Evolutionary conservation across 768 basidiomycete genomes (phyloP).

Genomic region (Coprinopsis cinerea): DNA sequence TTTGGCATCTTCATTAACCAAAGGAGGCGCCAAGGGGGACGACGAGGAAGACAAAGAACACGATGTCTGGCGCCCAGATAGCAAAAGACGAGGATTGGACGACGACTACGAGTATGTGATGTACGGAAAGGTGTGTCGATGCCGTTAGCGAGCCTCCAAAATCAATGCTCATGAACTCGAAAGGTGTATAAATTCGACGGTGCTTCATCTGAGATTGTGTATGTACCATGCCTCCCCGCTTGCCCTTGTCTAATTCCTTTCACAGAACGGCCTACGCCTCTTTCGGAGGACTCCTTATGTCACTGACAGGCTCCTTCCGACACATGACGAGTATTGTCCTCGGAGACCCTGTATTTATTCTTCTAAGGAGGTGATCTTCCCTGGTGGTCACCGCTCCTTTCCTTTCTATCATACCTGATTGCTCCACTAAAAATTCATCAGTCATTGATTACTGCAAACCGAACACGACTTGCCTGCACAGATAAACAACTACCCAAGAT

Average conservation of each 20-base stretch:
- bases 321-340: slow-evolving; percentile 90
- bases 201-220: slow-evolving; percentile 80
- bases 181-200: slow-evolving; percentile 98
- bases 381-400: not conserved
- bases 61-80: slow-evolving; percentile 81
- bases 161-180: not conserved
- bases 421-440: not conserved
- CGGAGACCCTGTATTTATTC: slow-evolving; percentile 86
- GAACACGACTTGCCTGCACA: not conserved
- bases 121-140: slow-evolving; percentile 81
- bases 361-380: slow-evolving; percentile 64
- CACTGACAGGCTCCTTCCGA: slow-evolving; percentile 85
- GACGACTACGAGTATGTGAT: slow-evolving; percentile 99
- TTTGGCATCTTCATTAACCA: slow-evolving; percentile 73
- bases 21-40: slow-evolving; percentile 47
- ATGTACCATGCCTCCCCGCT: slow-evolving; percentile 24
- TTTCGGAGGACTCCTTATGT: slow-evolving; percentile 93
- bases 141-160: not conserved
- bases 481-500: not conserved
- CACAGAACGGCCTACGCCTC: slow-evolving; percentile 90
- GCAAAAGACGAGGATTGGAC: slow-evolving; percentile 79
- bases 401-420: not conserved
- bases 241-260: slow-evolving; percentile 12
- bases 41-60: slow-evolving; percentile 66
- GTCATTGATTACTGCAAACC: not conserved